Evolutionary conservation across 164 flowering plant genomes (phyloP).

Genomic region (Aristolochia fimbriata): DNA sequence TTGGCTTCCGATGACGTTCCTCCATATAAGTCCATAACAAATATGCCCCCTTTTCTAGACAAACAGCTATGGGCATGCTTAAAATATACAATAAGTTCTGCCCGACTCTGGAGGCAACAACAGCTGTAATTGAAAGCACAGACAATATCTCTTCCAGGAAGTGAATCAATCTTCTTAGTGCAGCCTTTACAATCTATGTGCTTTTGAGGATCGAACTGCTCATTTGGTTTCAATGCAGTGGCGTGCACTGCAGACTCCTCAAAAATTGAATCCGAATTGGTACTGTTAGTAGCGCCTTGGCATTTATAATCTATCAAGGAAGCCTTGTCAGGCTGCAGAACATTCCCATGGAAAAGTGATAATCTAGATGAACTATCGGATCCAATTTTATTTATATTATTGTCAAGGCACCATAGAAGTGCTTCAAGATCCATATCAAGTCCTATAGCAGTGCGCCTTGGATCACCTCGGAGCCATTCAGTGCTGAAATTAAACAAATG

Average conservation of each 20-base stretch:
- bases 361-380: slow-evolving; percentile 64
- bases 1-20: slow-evolving; percentile 77
- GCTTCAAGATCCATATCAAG: slow-evolving; percentile 89
- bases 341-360: slow-evolving; percentile 87
- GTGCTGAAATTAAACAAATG: slow-evolving; percentile 33
- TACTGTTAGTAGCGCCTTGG: slow-evolving; percentile 22
- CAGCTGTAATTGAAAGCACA: slow-evolving; percentile 98
- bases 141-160: slow-evolving; percentile 72
- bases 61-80: slow-evolving; percentile 54
- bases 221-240: slow-evolving; percentile 9
- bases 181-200: slow-evolving; percentile 10
- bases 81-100: slow-evolving; percentile 69
- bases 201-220: slow-evolving; percentile 2
- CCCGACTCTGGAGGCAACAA: slow-evolving; percentile 76
- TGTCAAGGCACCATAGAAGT: slow-evolving; percentile 76
- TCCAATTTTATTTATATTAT: slow-evolving; percentile 60
- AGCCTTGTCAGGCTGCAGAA: slow-evolving; percentile 63
- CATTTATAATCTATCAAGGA: slow-evolving; percentile 32
- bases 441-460: slow-evolving; percentile 84
- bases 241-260: slow-evolving; percentile 1
- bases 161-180: slow-evolving; percentile 19
- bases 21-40: slow-evolving; percentile 94
- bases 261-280: slow-evolving; percentile 23
- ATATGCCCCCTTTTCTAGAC: slow-evolving; percentile 78
- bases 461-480: slow-evolving; percentile 79